Conservation (phyloP, 2,329 filamentous ascomycete species). For the Escovopsis weberi region DNA sequence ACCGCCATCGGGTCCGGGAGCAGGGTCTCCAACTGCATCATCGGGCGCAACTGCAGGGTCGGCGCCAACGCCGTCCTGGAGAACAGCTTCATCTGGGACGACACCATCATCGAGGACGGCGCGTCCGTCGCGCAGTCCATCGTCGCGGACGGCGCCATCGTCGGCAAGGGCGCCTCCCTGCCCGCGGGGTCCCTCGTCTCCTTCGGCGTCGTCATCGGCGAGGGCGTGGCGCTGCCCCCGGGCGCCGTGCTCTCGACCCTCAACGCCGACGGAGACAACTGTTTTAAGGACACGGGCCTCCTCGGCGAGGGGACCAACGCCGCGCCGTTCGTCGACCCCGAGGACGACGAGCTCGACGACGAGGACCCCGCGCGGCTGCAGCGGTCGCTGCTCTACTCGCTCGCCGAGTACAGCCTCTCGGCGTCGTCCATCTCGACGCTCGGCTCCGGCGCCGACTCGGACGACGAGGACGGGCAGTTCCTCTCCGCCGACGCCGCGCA, state of each 20-base stretch:
- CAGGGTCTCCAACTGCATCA: constrained; percentile 57
- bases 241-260: constrained; percentile 21
- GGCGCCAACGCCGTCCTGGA: constrained; percentile 70
- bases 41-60: constrained; percentile 76
- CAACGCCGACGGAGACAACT: constrained; percentile 20
- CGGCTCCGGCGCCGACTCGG: constrained; percentile 50
- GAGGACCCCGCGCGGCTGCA: constrained; percentile 38
- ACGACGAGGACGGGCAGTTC: constrained; percentile 48
- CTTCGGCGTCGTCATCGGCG: constrained; percentile 57
- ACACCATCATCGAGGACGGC: constrained; percentile 62
- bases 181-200: constrained; percentile 65
- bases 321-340: constrained; percentile 29
- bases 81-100: constrained; percentile 79
- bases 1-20: constrained; percentile 62
- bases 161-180: constrained; percentile 59
- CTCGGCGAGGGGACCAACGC: constrained; percentile 38
- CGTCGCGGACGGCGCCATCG: constrained; percentile 53
- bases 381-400: constrained; percentile 39
- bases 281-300: constrained; percentile 27
- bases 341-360: constrained; percentile 34
- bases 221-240: constrained; percentile 35
- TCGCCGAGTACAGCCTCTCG: constrained; percentile 37
- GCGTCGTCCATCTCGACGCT: constrained; percentile 42
- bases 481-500: constrained; percentile 19
- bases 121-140: constrained; percentile 57